Evolutionary conservation across 768 basidiomycete species (phyloP), one percentile per base, ranked within the genome.

Genomic region (Suillus discolor): DNA sequence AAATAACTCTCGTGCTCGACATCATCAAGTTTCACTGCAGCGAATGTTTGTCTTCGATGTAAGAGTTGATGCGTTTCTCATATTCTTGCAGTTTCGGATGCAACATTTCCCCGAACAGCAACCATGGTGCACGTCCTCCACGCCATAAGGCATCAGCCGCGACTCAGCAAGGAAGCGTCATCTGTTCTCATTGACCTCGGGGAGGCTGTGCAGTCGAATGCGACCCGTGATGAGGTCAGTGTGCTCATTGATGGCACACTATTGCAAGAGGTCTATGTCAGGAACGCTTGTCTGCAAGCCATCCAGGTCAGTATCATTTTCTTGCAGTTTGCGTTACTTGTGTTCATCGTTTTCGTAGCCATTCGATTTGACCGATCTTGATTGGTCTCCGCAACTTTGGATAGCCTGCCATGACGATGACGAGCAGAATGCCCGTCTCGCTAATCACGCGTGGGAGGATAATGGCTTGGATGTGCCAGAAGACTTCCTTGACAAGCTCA

Each of bases 361-460:
- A 0, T 91, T 99, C 69, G 97, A 99, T 77, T 76, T 99, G 57
- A 98, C 96, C 0, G 97, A 99, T 57, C 75, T 94, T 44, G 96
- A 97, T 67, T 99, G 96, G 91, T 93, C 91, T 2, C 87, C 92
- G 0, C 89, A 93, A 73, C 76, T 99, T 1, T 93, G 94, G 89
- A 83, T 98, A 45, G 92, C 92, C 5, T 89, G 86, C 62, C 94
- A 98, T 69, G 97, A 99, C 66, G 89, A 87, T 62, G 90, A 92
- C 67, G 94, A 95, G 71, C 94, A 96, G 72, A 98, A 96, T 70
- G 88, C 88, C 0, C 83, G 90, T 60, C 79, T 98, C 47, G 96
- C 96, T 18, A 79, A 80, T 28, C 87, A 89, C 67, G 78, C 93
- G 12, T 99, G 96, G 96, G 97, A 97, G 63, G 97, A 98, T 68